phyloP scores from a whole-genome alignment of 2,329 filamentous ascomycete species.

The Colletotrichum tamarilloi region DNA sequence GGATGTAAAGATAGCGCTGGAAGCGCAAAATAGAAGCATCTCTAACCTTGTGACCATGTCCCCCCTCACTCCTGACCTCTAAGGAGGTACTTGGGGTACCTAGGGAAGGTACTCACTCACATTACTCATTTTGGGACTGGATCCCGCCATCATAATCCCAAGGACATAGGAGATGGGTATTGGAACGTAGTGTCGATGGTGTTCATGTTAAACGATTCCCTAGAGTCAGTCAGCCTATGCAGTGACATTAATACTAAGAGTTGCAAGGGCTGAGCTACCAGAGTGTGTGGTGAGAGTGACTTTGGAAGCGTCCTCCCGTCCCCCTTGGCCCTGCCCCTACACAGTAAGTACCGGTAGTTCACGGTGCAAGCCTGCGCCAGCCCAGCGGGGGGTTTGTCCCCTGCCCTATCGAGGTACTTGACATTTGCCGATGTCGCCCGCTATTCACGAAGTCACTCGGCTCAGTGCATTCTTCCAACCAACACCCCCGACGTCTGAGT shows the following conservation, averaged over 20 bases:
- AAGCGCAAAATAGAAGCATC: neutral
- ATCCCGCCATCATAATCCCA: neutral
- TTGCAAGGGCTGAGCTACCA: neutral
- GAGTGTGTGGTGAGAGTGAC: neutral
- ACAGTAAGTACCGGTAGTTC: neutral
- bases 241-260: neutral
- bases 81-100: neutral
- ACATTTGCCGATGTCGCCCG: neutral
- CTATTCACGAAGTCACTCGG: neutral
- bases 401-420: neutral
- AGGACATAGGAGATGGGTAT: neutral
- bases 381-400: neutral
- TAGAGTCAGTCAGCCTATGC: neutral
- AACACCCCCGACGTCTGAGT: neutral
- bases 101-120: neutral
- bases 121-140: neutral
- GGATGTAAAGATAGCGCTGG: neutral
- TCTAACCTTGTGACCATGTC: neutral
- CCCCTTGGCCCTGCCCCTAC: neutral
- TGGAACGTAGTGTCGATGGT: neutral
- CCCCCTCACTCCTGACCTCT: too few relatives aligned
- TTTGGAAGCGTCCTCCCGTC: neutral
- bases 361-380: neutral
- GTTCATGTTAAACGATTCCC: neutral
- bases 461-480: neutral